Conservation (phyloP, 2,329 filamentous ascomycete species). For the Trichoderma gracile region DNA sequence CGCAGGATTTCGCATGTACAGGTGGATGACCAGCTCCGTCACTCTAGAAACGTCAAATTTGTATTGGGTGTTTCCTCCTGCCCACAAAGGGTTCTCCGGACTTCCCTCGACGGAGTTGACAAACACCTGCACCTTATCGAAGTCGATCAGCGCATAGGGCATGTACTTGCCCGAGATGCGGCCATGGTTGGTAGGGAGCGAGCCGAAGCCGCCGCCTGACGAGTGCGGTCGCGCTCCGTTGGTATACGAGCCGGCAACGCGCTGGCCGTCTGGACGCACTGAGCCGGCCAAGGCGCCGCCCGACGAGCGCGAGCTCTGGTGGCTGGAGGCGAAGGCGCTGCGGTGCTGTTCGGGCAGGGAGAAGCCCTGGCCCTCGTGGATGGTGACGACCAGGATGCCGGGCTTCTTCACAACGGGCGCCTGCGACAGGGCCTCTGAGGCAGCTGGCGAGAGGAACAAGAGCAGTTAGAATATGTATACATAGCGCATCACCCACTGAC, state of each 20-base stretch:
- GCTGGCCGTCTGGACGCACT: constrained; percentile 57
- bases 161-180: constrained; percentile 95
- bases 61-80: constrained; percentile 97
- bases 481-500: neutral
- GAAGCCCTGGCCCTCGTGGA: constrained; percentile 90
- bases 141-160: constrained; percentile 94
- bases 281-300: constrained; percentile 55
- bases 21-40: constrained; percentile 84
- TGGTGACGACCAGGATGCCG: constrained; percentile 92
- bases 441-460: constrained; percentile 55
- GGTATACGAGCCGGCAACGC: constrained; percentile 62
- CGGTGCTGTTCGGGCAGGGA: constrained; percentile 89
- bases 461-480: constrained; percentile 1
- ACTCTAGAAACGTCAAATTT: constrained; percentile 98
- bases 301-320: constrained; percentile 74
- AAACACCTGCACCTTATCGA: constrained; percentile 98
- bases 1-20: constrained; percentile 91
- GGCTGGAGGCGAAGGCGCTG: constrained; percentile 69
- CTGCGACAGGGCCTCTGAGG: constrained; percentile 80
- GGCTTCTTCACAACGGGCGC: constrained; percentile 73
- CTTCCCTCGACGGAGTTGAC: constrained; percentile 95
- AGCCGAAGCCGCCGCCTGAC: constrained; percentile 79
- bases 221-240: constrained; percentile 74
- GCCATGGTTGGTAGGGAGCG: constrained; percentile 89
- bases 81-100: constrained; percentile 93